These are phyloP conservation scores for Fusarium xyrophilum DNA, from an alignment of 2,329 filamentous ascomycete species.

Conservation along the genomic window DNA sequence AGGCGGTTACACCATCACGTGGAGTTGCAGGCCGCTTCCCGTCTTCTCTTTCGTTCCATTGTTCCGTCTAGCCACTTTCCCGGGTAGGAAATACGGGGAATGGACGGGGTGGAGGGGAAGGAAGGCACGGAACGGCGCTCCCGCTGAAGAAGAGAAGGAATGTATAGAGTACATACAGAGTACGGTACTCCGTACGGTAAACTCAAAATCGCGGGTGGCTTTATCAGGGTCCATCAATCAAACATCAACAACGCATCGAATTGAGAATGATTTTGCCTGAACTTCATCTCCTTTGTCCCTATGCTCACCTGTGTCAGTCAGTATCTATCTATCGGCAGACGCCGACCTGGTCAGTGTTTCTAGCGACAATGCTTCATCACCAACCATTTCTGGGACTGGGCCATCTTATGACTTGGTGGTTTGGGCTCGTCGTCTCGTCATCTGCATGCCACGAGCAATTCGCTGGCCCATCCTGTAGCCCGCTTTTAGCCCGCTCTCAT, in stretches of 20 bases:
- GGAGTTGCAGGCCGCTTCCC: slow-evolving; percentile 19
- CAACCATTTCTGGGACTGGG: slow-evolving; percentile 3
- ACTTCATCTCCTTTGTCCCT: neutral
- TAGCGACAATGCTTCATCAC: slow-evolving; percentile 8
- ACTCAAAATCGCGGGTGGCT: slow-evolving; percentile 30
- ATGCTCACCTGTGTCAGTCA: neutral
- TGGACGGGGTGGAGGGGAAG: neutral
- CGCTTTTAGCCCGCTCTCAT: slow-evolving; percentile 20
- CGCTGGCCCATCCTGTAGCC: slow-evolving; percentile 32
- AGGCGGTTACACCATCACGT: slow-evolving; percentile 30
- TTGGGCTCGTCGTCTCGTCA: slow-evolving; percentile 13
- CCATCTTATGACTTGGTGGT: slow-evolving; percentile 3
- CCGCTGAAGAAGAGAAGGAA: slow-evolving; percentile 12
- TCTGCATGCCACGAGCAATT: slow-evolving; percentile 29
- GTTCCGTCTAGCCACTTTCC: slow-evolving; percentile 20
- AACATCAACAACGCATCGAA: slow-evolving; percentile 16
- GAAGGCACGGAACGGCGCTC: slow-evolving; percentile 15
- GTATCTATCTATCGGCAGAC: neutral
- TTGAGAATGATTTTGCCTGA: slow-evolving; percentile 11
- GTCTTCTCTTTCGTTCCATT: slow-evolving; percentile 15
- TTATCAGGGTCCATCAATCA: slow-evolving; percentile 16
- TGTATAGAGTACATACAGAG: no score
- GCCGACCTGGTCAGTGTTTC: slow-evolving; percentile 17
- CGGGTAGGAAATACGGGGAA: slow-evolving; percentile 9
- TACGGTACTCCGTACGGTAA: slow-evolving; percentile 9